Evolutionary conservation across 495 filamentous ascomycete genomes (phyloP).

Genomic region (Staphylotrichum longicolle): DNA sequence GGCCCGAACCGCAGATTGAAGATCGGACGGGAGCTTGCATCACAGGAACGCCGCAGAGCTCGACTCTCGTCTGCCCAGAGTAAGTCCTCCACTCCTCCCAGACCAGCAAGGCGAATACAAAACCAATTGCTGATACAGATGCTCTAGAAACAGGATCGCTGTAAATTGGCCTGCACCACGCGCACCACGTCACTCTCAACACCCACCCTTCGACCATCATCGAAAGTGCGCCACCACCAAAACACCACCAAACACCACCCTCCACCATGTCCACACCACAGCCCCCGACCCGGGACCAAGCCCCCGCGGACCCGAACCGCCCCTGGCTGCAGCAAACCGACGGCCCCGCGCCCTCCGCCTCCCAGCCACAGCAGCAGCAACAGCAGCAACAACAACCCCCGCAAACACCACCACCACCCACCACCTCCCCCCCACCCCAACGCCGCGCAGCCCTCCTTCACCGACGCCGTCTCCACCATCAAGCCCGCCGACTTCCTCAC

Average conservation of each 20-base stretch:
- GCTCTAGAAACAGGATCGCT: too few relatives aligned
- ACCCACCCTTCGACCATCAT: too few relatives aligned
- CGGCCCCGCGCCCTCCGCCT: background rate
- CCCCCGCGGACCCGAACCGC: slow-evolving; percentile 15
- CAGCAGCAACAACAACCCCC: background rate
- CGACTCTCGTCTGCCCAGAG: background rate
- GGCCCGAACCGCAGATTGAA: slow-evolving; percentile 16
- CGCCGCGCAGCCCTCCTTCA: slow-evolving; percentile 37
- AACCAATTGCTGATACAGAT: background rate
- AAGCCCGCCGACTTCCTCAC: slow-evolving; percentile 65
- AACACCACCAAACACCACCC: background rate
- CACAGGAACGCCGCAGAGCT: background rate
- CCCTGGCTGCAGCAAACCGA: slow-evolving; percentile 18
- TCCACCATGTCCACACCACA: slow-evolving; percentile 17
- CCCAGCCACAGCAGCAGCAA: background rate
- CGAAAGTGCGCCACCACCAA: too few relatives aligned
- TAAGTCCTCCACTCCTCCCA: background rate
- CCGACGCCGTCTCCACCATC: slow-evolving; percentile 65
- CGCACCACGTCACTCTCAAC: too few relatives aligned
- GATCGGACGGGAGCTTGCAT: slow-evolving; percentile 12
- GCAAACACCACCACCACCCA: slow-evolving; percentile 3
- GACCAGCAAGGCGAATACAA: background rate
- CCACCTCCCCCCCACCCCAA: background rate
- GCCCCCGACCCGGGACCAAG: slow-evolving; percentile 9
- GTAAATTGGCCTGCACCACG: too few relatives aligned